A percentile compares a stretch with the other conserved stretches of the same genome.
These are phyloP conservation scores for Sphaerosporella brunnea DNA, from an alignment of 495 filamentous ascomycete genomes.

Conservation along the genomic window DNA sequence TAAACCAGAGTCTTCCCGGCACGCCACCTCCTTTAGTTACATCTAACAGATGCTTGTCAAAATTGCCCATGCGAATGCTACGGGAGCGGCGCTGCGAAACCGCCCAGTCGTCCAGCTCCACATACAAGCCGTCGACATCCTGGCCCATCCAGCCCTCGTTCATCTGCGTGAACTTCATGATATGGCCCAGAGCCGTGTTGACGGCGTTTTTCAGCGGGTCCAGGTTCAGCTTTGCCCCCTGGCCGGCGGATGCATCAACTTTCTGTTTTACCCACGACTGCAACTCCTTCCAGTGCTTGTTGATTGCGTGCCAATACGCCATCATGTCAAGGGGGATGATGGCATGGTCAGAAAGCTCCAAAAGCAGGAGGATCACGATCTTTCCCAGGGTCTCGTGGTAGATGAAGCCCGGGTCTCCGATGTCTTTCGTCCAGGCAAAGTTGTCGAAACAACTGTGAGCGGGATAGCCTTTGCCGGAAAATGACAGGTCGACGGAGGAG, in stretches of 20 bases:
- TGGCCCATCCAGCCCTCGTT: conserved; percentile 51
- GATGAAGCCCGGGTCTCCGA: conserved; percentile 62
- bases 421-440: conserved; percentile 64
- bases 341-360: conserved; percentile 65
- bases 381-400: conserved; percentile 69
- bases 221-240: conserved; percentile 40
- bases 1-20: conserved; percentile 83
- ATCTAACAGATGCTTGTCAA: conserved; percentile 74
- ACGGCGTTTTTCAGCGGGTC: conserved; percentile 43
- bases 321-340: conserved; percentile 70
- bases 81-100: conserved; percentile 46
- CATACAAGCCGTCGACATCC: conserved; percentile 40
- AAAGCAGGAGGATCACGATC: conserved; percentile 61
- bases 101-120: conserved; percentile 40
- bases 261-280: conserved; percentile 44
- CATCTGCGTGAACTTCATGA: conserved; percentile 36
- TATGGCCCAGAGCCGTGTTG: conserved; percentile 38
- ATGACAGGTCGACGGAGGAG: conserved; percentile 73
- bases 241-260: conserved; percentile 29
- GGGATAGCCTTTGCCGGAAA: conserved; percentile 50
- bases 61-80: conserved; percentile 53
- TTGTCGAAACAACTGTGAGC: conserved; percentile 78
- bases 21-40: conserved; percentile 43
- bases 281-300: conserved; percentile 46
- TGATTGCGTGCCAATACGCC: conserved; percentile 49